A percentile compares a stretch with the other conserved stretches of the same genome.
Evolutionary conservation across 306 rosid species (phyloP).

Genomic region (Rosa chinensis): DNA sequence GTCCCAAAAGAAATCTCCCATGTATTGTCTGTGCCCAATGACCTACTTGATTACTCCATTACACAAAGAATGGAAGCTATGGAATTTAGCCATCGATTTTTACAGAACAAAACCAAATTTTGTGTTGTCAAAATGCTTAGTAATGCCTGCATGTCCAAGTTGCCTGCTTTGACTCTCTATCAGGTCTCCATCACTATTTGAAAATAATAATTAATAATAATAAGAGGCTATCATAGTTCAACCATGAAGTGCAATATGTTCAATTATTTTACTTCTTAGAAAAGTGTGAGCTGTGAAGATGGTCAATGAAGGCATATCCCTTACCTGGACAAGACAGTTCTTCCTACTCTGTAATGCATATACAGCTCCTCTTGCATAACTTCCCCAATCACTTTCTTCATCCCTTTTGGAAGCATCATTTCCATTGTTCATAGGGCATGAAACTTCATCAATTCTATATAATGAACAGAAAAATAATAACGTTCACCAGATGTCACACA

Average conservation of each 20-base stretch:
- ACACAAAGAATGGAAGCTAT: background rate
- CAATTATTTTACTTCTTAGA: background rate
- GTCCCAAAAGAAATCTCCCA: background rate
- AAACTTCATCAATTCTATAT: constrained; percentile 70
- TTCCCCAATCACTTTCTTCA: constrained; percentile 82
- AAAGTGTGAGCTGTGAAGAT: constrained; percentile 5
- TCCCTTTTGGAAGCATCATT: constrained; percentile 37
- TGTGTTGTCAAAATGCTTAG: background rate
- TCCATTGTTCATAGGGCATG: constrained; percentile 34
- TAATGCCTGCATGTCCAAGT: background rate
- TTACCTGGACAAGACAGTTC: constrained; percentile 62
- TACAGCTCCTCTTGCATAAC: constrained; percentile 90
- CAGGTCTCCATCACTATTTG: background rate
- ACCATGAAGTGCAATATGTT: constrained; percentile 11
- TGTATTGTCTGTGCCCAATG: background rate
- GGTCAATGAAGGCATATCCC: constrained; percentile 21
- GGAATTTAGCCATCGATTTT: background rate
- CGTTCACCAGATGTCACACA: constrained; percentile 22
- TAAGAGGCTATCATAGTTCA: constrained; percentile 8
- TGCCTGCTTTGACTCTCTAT: background rate
- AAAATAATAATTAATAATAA: background rate
- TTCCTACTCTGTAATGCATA: constrained; percentile 65
- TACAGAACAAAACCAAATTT: background rate
- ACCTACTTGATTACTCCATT: constrained; percentile 6
- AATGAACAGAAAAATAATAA: constrained; percentile 15